Evolutionary conservation across 2,329 filamentous ascomycete species (phyloP), one percentile per base, ranked within the genome.

Genomic region (Paracoccidioides lutzii): DNA sequence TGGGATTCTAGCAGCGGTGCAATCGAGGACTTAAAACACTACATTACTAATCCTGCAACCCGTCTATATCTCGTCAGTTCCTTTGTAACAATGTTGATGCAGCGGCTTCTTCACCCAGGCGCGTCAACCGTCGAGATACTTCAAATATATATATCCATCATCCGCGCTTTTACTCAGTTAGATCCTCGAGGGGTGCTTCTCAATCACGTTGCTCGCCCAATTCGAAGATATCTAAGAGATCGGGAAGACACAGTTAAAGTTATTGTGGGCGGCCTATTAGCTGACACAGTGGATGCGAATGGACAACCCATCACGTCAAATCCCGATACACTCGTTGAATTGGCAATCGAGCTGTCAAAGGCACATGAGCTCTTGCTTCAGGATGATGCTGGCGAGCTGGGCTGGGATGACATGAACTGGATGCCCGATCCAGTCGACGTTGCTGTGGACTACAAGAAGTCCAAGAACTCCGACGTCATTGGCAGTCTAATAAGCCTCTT

Each of bases 381-480:
- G 57, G 70, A 76, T 41, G 74, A 78, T n/a, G 65, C 66, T 30
- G 83, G 85, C 56, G 87, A 88, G 53, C 77, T 93, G 14, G 88
- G 94, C 68, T 97, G 88, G 85, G 81, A 89, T 65, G 90, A 98
- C 68, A 87, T 95, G 84, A 81, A 83, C 7, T 98, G 93, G 93
- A 78, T 89, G 40, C 93, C 93, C 0, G 88, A 95, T 64, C 93
- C 93, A 0, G 84, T 94, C 42, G 93, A 98, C 67, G 93, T 93
- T 1, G 90, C 89, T 8, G 86, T 89, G 50, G 88, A 96, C 66
- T 96, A 95, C 74, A 89, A 87, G 65, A 85, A 90, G 57, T 88
- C 88, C 9, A 94, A 88, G 68, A 87, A 83, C 45, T 87, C 90
- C 60, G 93, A 98, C 69, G 85, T 97, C 10, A 89, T 97, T 56